These are phyloP conservation scores for Colletotrichum scovillei DNA, from an alignment of 2,329 filamentous ascomycete genomes.

Conservation along the genomic window DNA sequence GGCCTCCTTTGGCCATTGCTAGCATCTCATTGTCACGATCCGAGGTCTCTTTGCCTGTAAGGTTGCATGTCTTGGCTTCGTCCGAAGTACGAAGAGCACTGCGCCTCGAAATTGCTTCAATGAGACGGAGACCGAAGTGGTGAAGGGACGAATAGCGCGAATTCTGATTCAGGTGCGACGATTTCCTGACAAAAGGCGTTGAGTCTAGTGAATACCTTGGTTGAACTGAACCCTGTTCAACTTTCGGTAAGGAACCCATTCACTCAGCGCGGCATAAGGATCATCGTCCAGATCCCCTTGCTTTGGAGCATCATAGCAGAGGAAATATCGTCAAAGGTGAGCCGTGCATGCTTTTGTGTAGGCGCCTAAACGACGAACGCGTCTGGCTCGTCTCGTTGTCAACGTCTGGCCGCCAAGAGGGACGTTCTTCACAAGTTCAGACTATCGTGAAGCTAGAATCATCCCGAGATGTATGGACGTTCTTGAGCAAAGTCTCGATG, in stretches of 20 bases:
- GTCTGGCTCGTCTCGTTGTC: not conserved
- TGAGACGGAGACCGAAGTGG: not conserved
- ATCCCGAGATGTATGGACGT: not conserved
- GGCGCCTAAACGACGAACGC: not conserved
- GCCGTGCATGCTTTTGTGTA: not conserved
- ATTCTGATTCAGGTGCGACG: not conserved
- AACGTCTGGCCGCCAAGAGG: not conserved
- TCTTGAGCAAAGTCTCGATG: not conserved
- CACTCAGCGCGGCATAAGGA: not conserved
- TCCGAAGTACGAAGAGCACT: not conserved
- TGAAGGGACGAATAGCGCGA: not conserved
- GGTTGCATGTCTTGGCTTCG: conserved; percentile 4
- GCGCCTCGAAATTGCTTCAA: not conserved
- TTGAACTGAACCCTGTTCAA: not conserved
- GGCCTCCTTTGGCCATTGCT: not conserved
- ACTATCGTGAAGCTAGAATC: not conserved
- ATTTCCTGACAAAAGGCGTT: not conserved
- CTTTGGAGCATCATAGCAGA: not conserved
- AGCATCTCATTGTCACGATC: not conserved
- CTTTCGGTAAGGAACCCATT: not conserved
- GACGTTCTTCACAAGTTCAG: not conserved
- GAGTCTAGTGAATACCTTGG: not conserved
- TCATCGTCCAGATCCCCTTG: not conserved
- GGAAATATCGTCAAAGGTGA: not conserved
- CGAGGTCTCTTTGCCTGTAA: not conserved